phyloP scores from a whole-genome alignment of 495 filamentous ascomycete genomes.

The Podospora appendiculata region DNA sequence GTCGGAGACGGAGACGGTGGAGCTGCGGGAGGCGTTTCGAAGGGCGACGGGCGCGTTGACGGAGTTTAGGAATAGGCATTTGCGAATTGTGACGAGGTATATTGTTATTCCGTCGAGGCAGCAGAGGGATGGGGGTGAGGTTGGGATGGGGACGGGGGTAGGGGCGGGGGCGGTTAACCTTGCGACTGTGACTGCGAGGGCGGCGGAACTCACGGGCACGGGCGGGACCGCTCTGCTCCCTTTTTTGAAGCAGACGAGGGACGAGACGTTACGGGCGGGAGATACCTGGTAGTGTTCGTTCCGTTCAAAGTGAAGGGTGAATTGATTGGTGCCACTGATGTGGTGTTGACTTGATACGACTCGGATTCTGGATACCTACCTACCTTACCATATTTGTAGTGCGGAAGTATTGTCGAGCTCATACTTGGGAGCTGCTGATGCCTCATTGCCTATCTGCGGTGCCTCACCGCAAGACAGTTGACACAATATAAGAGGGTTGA shows the following conservation, averaged over 20 bases:
- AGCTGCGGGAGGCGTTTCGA: conserved; percentile 63
- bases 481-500: too few relatives aligned
- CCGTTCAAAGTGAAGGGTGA: too few relatives aligned
- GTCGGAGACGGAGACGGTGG: conserved; percentile 48
- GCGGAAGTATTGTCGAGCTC: too few relatives aligned
- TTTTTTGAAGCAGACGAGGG: conserved; percentile 89
- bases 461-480: too few relatives aligned
- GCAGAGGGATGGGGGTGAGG: not conserved
- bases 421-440: too few relatives aligned
- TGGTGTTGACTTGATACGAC: too few relatives aligned
- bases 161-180: conserved; percentile 40
- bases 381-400: too few relatives aligned
- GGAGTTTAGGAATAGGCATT: conserved; percentile 76
- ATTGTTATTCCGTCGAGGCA: conserved; percentile 64
- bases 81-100: conserved; percentile 88
- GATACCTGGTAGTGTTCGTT: too few relatives aligned
- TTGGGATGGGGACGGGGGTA: not conserved
- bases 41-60: conserved; percentile 77
- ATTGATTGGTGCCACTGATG: too few relatives aligned
- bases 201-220: conserved; percentile 63
- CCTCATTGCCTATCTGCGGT: too few relatives aligned
- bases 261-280: conserved; percentile 54
- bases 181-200: conserved; percentile 13
- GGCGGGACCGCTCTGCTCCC: conserved; percentile 88
- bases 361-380: too few relatives aligned